Conservation (phyloP, 2,329 filamentous ascomycete species). For the Neurospora sp. region DNA sequence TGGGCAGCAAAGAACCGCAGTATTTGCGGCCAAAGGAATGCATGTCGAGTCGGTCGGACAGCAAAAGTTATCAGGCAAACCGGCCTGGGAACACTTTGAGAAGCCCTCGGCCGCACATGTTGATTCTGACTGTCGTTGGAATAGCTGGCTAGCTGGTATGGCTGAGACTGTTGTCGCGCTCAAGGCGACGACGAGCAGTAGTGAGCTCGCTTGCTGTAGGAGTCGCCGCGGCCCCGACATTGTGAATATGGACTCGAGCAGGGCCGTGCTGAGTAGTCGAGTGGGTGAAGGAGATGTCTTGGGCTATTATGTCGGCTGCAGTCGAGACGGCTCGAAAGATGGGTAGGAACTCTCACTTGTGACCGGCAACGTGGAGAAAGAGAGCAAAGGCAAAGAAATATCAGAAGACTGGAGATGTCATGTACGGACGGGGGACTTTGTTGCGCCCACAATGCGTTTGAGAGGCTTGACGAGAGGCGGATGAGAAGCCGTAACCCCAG, state of each 20-base stretch:
- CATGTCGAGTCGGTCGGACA: slow-evolving; percentile 48
- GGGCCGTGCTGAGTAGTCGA: background rate
- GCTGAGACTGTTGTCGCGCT: slow-evolving; percentile 28
- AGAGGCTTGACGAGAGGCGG: background rate
- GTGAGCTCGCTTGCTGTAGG: slow-evolving; percentile 26
- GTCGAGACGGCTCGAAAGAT: background rate
- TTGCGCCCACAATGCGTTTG: background rate
- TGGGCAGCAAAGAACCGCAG: slow-evolving; percentile 65
- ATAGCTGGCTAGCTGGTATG: slow-evolving; percentile 27
- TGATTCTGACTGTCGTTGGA: slow-evolving; percentile 28
- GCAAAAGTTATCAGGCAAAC: slow-evolving; percentile 57
- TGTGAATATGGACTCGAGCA: background rate
- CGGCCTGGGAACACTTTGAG: slow-evolving; percentile 39
- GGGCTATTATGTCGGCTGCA: background rate
- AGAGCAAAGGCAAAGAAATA: background rate
- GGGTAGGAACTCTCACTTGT: background rate
- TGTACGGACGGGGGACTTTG: background rate
- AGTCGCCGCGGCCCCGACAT: slow-evolving; percentile 22
- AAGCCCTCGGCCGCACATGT: slow-evolving; percentile 42
- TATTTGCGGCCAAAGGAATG: slow-evolving; percentile 50
- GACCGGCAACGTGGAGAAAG: background rate
- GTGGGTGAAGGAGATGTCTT: background rate
- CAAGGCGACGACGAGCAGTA: slow-evolving; percentile 22
- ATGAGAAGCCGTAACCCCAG: background rate
- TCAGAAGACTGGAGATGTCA: background rate